These are phyloP conservation scores for Zychaea mexicana DNA, from an alignment of 371 early-diverging fungal species.

Conservation along the genomic window DNA sequence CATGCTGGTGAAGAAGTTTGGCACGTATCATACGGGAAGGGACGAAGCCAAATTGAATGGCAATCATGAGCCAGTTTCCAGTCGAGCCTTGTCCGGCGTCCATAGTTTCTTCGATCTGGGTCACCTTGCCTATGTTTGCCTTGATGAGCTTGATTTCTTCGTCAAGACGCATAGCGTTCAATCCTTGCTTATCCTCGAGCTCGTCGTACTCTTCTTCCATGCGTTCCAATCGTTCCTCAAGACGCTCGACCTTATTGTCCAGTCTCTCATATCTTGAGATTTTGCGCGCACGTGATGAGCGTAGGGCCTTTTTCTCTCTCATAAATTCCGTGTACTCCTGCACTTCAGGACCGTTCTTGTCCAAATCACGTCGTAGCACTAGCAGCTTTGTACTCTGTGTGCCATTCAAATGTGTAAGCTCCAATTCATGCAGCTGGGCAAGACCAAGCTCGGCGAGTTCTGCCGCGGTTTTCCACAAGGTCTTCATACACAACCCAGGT, in stretches of 20 bases:
- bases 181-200: neutral
- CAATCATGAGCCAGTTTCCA: constrained; percentile 34
- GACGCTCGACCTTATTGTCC: constrained; percentile 18
- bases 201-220: constrained; percentile 19
- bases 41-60: constrained; percentile 50
- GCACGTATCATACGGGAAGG: constrained; percentile 40
- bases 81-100: neutral
- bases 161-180: constrained; percentile 10
- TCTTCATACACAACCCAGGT: constrained; percentile 3
- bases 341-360: constrained; percentile 20
- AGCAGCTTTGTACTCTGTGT: neutral
- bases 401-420: constrained; percentile 7
- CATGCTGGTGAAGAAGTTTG: constrained; percentile 41
- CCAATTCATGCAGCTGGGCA: neutral
- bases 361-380: constrained; percentile 20
- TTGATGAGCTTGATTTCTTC: constrained; percentile 8
- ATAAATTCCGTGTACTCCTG: constrained; percentile 7
- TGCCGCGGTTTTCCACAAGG: constrained; percentile 18
- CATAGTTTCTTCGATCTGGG: neutral
- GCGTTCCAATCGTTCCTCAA: constrained; percentile 27
- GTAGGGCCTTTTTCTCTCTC: constrained; percentile 10
- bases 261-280: constrained; percentile 7
- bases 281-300: neutral
- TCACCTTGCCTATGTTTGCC: constrained; percentile 6
- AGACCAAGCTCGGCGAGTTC: constrained; percentile 12